These are phyloP conservation scores for Sporisorium sorghi DNA, from an alignment of 1,284 basidiomycete species.

Conservation along the genomic window DNA sequence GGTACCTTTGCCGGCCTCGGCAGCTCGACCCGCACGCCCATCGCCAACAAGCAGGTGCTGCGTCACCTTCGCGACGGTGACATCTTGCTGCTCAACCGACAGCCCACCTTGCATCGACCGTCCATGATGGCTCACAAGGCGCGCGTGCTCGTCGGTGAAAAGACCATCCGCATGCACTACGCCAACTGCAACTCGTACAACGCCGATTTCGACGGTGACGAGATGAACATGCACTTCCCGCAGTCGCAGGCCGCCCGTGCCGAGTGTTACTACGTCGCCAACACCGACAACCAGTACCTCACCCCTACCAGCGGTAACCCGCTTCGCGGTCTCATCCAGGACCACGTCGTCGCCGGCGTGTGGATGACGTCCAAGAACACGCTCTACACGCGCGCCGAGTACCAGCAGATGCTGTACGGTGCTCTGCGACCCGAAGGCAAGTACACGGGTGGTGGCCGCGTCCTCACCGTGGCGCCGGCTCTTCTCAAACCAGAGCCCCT, in stretches of 20 bases:
- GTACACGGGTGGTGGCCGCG: slow-evolving; percentile 76
- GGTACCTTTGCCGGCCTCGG: slow-evolving; percentile 67
- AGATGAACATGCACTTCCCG: slow-evolving; percentile 99
- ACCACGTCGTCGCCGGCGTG: slow-evolving; percentile 97
- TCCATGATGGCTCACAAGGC: slow-evolving; percentile 99
- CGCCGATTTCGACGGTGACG: slow-evolving; percentile 99
- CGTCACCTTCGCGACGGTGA: slow-evolving; percentile 95
- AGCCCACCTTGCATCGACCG: slow-evolving; percentile 99
- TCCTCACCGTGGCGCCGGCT: slow-evolving; percentile 87
- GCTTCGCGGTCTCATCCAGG: slow-evolving; percentile 96
- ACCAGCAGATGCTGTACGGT: slow-evolving; percentile 95
- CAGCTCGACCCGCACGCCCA: slow-evolving; percentile 67
- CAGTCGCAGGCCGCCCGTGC: slow-evolving; percentile 93
- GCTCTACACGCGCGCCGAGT: slow-evolving; percentile 95
- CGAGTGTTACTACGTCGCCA: slow-evolving; percentile 82
- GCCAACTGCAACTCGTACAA: slow-evolving; percentile 99
- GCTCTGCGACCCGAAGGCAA: slow-evolving; percentile 90
- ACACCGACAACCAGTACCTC: slow-evolving; percentile 98
- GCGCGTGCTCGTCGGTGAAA: slow-evolving; percentile 91
- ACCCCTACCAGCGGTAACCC: slow-evolving; percentile 98
- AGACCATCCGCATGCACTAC: slow-evolving; percentile 99
- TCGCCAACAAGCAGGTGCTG: slow-evolving; percentile 95
- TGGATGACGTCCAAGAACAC: slow-evolving; percentile 98
- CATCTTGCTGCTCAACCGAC: slow-evolving; percentile 94
- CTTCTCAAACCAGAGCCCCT: slow-evolving; percentile 89